Conservation (phyloP, 305 asterid genomes). For the Petunia hybrid region DNA sequence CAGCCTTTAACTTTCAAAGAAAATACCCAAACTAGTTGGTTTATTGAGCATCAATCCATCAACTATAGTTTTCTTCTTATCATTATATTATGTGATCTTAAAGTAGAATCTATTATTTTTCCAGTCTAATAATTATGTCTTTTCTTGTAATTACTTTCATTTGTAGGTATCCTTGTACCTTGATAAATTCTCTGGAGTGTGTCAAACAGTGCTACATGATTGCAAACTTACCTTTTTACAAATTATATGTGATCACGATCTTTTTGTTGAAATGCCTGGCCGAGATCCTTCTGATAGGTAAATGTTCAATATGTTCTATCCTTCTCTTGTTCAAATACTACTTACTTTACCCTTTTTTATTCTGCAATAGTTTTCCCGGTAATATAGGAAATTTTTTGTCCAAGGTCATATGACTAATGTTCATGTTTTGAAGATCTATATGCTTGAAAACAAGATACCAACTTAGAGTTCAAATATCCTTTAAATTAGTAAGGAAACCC, state of each 20-base stretch:
- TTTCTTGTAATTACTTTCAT: slow-evolving; percentile 32
- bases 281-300: slow-evolving; percentile 99
- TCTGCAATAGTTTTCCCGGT: slow-evolving; percentile 17
- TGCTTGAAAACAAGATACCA: neutral
- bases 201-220: slow-evolving; percentile 93
- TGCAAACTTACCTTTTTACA: slow-evolving; percentile 97
- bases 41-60: neutral
- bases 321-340: slow-evolving; percentile 30
- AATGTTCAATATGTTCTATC: slow-evolving; percentile 28
- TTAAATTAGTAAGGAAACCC: neutral
- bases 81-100: slow-evolving; percentile 22
- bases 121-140: neutral
- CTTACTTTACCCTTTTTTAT: slow-evolving; percentile 35
- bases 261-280: slow-evolving; percentile 99
- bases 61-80: neutral
- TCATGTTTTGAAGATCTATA: neutral
- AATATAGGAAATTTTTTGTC: slow-evolving; percentile 4
- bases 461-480: neutral
- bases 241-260: slow-evolving; percentile 97
- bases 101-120: neutral
- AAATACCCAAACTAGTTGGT: neutral
- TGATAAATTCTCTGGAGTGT: slow-evolving; percentile 97
- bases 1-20: neutral
- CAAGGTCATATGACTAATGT: slow-evolving; percentile 19
- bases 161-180: slow-evolving; percentile 95